Evolutionary conservation across 2,329 filamentous ascomycete genomes (phyloP), one percentile per base, ranked within the genome.

Genomic region (Penicillium sp.): DNA sequence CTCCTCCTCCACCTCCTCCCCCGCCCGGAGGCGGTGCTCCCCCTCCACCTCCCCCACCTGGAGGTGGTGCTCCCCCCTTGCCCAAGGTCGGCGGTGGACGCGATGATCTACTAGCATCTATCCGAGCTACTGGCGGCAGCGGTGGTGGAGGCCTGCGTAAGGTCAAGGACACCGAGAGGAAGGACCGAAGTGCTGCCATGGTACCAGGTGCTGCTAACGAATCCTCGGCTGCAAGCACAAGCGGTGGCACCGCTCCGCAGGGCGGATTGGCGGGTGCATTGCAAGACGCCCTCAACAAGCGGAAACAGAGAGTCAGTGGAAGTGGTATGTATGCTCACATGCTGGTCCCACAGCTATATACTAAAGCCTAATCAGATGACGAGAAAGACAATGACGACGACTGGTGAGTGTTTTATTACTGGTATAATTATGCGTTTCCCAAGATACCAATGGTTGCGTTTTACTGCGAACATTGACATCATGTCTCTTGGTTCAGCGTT

Each of bases 261-360:
- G 74, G 83, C 48, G 84, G 82, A 30, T 82, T 96, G 79, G 89
- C 89, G 18, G 89, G 87, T 73, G 91, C 89, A 40, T 74, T 95
- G 60, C 88, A 88, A 52, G 86, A 83, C 52, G 87, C 86, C 49
- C 72, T 91, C 61, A 82, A 86, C 65, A 87, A 88, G 74, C 80
- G 92, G 70, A 96, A 96, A 77, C 83, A 89, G 71, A 95, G 95
- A 78, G 92, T 96, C 68, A 89, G 88, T 73, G 86, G 88, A 69
- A 95, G 89, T 78, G 92, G 92, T 96, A 82, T 83, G 88, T 86
- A 42, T 46, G 49, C 28, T 6, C 30, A 27, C 22, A 8, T 8
- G 8, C 3, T 18, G 18, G 27, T 35, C 1, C 4, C 7, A 14
- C 19, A 27, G 37, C 43, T 19, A 43, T 28, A 29, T 54, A 49